Evolutionary conservation across 192 early-diverging fungal species (phyloP).

Genomic region (Umbelopsis vinacea): DNA sequence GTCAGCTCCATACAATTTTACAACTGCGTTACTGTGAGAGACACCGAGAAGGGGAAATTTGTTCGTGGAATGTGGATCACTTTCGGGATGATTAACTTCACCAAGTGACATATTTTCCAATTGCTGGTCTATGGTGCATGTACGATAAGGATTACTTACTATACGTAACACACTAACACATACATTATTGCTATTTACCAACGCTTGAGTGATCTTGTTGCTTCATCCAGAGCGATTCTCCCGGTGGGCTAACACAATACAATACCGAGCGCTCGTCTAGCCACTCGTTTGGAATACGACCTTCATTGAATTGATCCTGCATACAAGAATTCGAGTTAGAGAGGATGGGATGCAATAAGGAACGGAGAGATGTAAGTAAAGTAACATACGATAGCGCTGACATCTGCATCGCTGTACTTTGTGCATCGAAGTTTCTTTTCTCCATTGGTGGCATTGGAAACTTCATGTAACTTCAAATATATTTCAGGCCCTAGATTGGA

Average conservation of each 20-base stretch:
- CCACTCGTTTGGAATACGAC: constrained; percentile 26
- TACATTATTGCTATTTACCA: neutral
- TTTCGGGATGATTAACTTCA: neutral
- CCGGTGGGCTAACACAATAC: constrained; percentile 77
- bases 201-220: constrained; percentile 18
- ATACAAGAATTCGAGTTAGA: neutral
- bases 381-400: constrained; percentile 26
- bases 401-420: constrained; percentile 51
- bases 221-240: constrained; percentile 66
- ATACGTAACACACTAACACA: too few relatives aligned
- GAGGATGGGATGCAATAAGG: neutral
- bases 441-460: constrained; percentile 22
- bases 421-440: constrained; percentile 25
- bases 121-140: neutral
- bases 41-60: constrained; percentile 66
- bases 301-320: constrained; percentile 13
- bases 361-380: neutral
- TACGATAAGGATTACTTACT: too few relatives aligned
- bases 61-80: constrained; percentile 2
- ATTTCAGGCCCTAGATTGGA: constrained; percentile 75
- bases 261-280: constrained; percentile 62
- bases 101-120: neutral
- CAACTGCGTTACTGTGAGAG: constrained; percentile 61
- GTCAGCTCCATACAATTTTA: constrained; percentile 50
- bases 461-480: constrained; percentile 45